Evolutionary conservation across 2,329 filamentous ascomycete species (phyloP).

Genomic region (Dothidotthia symphoricarpi): DNA sequence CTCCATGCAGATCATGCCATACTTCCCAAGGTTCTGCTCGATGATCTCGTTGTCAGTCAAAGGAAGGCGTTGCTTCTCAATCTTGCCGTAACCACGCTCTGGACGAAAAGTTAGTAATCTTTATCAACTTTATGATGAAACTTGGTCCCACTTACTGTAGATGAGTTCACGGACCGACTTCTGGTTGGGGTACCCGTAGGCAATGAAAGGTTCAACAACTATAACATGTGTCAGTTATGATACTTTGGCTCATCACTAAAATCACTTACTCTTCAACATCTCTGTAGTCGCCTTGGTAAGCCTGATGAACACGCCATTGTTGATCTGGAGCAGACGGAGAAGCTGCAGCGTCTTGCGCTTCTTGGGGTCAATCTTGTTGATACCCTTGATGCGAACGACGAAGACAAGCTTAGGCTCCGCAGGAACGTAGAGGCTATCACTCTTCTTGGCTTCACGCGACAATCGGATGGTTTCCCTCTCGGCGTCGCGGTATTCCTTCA

Average conservation of each 20-base stretch:
- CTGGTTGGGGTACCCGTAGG: slow-evolving; percentile 99
- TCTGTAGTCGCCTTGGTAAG: slow-evolving; percentile 96
- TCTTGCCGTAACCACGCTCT: slow-evolving; percentile 90
- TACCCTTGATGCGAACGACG: slow-evolving; percentile 99
- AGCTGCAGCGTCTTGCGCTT: slow-evolving; percentile 99
- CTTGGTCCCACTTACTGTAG: slow-evolving; percentile 87
- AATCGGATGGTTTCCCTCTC: slow-evolving; percentile 99
- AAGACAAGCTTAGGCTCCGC: slow-evolving; percentile 97
- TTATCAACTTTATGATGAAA: slow-evolving; percentile 59
- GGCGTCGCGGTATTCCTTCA: slow-evolving; percentile 97
- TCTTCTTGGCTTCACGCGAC: slow-evolving; percentile 81
- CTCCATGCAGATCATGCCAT: slow-evolving; percentile 97
- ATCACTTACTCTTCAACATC: slow-evolving; percentile 74
- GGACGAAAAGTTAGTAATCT: slow-evolving; percentile 10
- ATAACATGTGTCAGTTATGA: not conserved
- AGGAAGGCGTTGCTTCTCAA: slow-evolving; percentile 95
- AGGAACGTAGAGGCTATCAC: slow-evolving; percentile 90
- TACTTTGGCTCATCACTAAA: slow-evolving; percentile 23
- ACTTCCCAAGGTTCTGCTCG: slow-evolving; percentile 94
- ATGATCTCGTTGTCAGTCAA: slow-evolving; percentile 98
- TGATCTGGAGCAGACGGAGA: slow-evolving; percentile 99
- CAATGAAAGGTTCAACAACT: slow-evolving; percentile 95
- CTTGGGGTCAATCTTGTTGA: slow-evolving; percentile 99
- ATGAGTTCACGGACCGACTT: slow-evolving; percentile 98
- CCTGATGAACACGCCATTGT: slow-evolving; percentile 98